Percentiles rank a stretch among this genome's conserved stretches.
phyloP scores from a whole-genome alignment of 495 filamentous ascomycete genomes.

The Trichoderma virens region DNA sequence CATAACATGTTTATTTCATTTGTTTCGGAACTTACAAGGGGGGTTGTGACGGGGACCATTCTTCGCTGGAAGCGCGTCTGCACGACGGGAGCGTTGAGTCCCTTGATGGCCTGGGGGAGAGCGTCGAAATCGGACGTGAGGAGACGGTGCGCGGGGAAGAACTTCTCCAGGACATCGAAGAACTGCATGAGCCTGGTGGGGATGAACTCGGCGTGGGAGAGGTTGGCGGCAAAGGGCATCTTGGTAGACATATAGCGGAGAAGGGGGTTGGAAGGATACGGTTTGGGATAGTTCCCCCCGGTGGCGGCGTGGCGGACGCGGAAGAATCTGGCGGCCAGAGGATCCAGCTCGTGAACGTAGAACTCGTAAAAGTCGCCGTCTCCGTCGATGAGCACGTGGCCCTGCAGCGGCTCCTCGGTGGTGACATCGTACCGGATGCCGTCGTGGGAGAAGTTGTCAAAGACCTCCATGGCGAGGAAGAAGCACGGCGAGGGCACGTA shows the following conservation, averaged over 20 bases:
- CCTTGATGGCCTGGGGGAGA: constrained; percentile 72
- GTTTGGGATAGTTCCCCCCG: constrained; percentile 36
- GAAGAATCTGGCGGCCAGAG: constrained; percentile 74
- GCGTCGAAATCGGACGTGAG: constrained; percentile 85
- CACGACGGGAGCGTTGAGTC: constrained; percentile 87
- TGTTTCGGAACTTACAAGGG: constrained; percentile 82
- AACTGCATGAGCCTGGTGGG: constrained; percentile 93
- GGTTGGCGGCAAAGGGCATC: constrained; percentile 63
- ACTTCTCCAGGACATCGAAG: constrained; percentile 77
- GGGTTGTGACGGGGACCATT: constrained; percentile 83
- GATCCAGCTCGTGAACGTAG: constrained; percentile 72
- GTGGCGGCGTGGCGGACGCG: constrained; percentile 61
- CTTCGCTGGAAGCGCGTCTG: constrained; percentile 83
- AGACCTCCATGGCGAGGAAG: constrained; percentile 97
- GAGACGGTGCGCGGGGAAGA: constrained; percentile 84
- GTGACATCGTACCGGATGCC: constrained; percentile 73
- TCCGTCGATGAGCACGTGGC: constrained; percentile 73
- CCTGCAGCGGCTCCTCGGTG: constrained; percentile 74
- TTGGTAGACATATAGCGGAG: constrained; percentile 51
- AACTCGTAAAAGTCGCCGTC: constrained; percentile 92
- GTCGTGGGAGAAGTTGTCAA: constrained; percentile 98
- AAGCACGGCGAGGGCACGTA: constrained; percentile 88
- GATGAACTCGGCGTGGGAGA: constrained; percentile 81
- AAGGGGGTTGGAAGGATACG: constrained; percentile 49
- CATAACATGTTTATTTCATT: background rate